Evolutionary conservation across 2,329 filamentous ascomycete genomes (phyloP), one percentile per base, ranked within the genome.

Genomic region (Gremmenia infestans): DNA sequence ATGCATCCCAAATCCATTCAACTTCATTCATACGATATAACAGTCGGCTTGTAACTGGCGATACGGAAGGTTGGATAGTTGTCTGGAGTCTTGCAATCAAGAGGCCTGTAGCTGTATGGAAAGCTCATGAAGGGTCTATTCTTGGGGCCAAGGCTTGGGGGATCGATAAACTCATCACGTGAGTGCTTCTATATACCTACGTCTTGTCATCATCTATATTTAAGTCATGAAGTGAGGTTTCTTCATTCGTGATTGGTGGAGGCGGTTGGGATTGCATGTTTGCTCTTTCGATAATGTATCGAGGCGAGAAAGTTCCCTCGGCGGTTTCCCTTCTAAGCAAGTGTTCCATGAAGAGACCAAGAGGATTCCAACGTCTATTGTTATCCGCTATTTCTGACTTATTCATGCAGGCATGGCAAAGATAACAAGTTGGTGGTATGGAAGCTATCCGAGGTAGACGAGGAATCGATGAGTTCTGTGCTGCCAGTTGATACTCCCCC

Each of bases 391-490:
- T 36, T 35, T 43, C 15, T 58, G 39, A 59, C n/a, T 39, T 36
- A 35, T 23, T 2, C 11, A 14, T 56, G 37, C 60, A 97, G 92
- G 37, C 92, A 97, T 73, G 93, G 93, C 14, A 83, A 94, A 70
- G 94, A 99, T 70, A 88, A 94, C 70, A 89, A 86, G 67, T 79
- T 97, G 48, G 79, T 88, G 22, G 86, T 96, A 17, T 99, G 94
- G 94, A 86, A 88, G 66, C 70, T 97, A 14, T 73, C 77, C 12
- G 66, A 70, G 36, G 70, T 76, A 8, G 82, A 88, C 53, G 87
- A 94, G 66, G 70, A 77, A 22, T 71, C 75, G 15, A 76, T 96
- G 61, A 88, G 86, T 65, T 86, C 79, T 36, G 75, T 75, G 8
- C 75, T 95, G 12, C 93, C 93, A 0, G 80, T 93, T 35, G 89